Evolutionary conservation across 1,139 yeast genomes (phyloP).

Genomic region (Candida mesenterica): DNA sequence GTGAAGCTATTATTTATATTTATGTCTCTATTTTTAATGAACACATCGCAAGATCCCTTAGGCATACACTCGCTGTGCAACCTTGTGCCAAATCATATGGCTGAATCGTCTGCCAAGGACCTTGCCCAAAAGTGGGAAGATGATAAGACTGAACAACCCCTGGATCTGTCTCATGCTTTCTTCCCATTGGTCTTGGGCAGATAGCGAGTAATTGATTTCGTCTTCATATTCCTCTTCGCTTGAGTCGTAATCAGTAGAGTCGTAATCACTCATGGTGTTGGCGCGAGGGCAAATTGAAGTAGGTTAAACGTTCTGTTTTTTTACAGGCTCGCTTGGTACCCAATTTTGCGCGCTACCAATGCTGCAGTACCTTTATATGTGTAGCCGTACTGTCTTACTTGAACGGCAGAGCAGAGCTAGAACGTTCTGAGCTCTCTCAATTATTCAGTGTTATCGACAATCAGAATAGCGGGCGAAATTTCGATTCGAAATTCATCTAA

Average conservation of each 20-base stretch:
- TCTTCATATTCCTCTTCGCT: constrained; percentile 11
- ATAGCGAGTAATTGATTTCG: constrained; percentile 11
- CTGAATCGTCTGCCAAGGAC: constrained; percentile 60
- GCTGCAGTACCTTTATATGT: no score
- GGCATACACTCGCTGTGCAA: constrained; percentile 19
- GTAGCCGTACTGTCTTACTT: no score
- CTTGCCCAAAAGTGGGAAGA: constrained; percentile 71
- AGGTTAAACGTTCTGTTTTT: background rate
- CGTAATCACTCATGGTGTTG: constrained; percentile 11
- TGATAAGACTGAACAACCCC: constrained; percentile 52
- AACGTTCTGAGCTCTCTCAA: no score
- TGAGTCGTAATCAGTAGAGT: constrained; percentile 12
- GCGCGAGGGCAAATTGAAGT: background rate
- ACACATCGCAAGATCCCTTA: background rate
- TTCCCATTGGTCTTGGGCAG: constrained; percentile 79
- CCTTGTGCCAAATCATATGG: constrained; percentile 32
- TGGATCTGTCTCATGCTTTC: constrained; percentile 65
- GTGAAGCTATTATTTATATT: constrained; percentile 8
- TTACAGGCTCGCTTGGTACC: no score
- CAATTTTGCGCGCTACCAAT: no score
- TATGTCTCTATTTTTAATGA: background rate
- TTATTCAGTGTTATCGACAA: no score
- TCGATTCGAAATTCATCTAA: no score
- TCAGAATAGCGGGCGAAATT: no score
- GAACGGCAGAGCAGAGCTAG: no score